phyloP scores from a whole-genome alignment of 1,284 basidiomycete species.

The Polyporus tsugae region DNA sequence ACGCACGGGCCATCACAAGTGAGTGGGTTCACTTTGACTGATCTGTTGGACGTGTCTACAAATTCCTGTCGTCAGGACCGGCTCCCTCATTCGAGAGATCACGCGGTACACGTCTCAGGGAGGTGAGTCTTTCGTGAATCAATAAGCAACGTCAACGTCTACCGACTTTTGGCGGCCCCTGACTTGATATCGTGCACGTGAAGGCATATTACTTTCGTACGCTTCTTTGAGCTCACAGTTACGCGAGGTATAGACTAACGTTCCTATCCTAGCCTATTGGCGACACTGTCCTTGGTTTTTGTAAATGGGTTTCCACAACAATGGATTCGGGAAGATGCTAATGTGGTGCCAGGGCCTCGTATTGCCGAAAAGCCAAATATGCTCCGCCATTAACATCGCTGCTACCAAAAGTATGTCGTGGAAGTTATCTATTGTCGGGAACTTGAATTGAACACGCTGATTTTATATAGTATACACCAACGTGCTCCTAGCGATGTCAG shows the following conservation, averaged over 20 bases:
- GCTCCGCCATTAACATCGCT: not conserved
- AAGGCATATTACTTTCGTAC: not conserved
- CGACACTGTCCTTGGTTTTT: not conserved
- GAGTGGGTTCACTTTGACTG: not conserved
- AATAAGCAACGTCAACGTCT: not conserved
- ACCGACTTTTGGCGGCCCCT: not conserved
- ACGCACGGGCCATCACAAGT: not conserved
- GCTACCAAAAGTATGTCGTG: not conserved
- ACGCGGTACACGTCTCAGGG: not conserved
- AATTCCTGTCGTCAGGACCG: not conserved
- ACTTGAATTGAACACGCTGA: not conserved
- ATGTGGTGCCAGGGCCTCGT: not conserved
- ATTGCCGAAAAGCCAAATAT: not conserved
- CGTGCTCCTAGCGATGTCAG: conserved; percentile 2
- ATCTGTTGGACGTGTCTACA: not conserved
- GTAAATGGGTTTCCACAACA: not conserved
- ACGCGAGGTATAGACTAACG: too few species aligned
- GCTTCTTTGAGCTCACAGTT: not conserved
- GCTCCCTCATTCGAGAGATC: not conserved
- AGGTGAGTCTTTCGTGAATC: not conserved
- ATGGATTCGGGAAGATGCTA: not conserved
- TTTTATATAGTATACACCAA: not conserved
- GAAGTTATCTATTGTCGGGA: too few species aligned
- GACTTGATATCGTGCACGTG: not conserved
- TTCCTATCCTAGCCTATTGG: not conserved